These are phyloP conservation scores for Monilinia fructicola DNA, from an alignment of 2,329 filamentous ascomycete species.

Conservation along the genomic window DNA sequence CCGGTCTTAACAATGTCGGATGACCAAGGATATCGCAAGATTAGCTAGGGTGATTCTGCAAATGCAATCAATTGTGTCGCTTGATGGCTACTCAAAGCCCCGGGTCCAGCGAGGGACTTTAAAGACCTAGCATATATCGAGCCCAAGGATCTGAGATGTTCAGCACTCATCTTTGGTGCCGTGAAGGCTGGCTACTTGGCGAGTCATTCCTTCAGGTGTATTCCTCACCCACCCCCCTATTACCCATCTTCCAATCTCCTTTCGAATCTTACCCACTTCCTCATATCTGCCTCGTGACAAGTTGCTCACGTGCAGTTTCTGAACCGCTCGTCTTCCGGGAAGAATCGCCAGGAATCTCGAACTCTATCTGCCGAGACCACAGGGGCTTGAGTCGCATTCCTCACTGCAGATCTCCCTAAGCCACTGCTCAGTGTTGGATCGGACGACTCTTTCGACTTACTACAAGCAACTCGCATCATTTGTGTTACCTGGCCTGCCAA, in stretches of 20 bases:
- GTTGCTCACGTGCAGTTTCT: conserved; percentile 7
- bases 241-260: not conserved
- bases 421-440: not conserved
- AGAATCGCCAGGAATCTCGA: no score
- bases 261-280: not conserved
- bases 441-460: conserved; percentile 41
- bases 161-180: conserved; percentile 2
- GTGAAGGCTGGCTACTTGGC: conserved; percentile 18
- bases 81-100: conserved; percentile 25
- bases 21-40: conserved; percentile 21
- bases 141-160: conserved; percentile 14
- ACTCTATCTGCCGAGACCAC: not conserved
- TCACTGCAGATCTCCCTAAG: not conserved
- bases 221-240: not conserved
- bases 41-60: conserved; percentile 27
- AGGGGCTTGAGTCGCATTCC: not conserved
- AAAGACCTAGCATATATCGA: conserved; percentile 49
- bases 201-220: not conserved
- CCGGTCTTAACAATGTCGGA: conserved; percentile 3
- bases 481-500: not conserved
- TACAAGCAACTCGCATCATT: conserved; percentile 31
- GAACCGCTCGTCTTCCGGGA: not conserved
- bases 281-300: not conserved
- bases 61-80: conserved; percentile 29
- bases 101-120: conserved; percentile 30